Conservation (phyloP, 208 protist genomes). For the Wallacemonas rigidus region DNA sequence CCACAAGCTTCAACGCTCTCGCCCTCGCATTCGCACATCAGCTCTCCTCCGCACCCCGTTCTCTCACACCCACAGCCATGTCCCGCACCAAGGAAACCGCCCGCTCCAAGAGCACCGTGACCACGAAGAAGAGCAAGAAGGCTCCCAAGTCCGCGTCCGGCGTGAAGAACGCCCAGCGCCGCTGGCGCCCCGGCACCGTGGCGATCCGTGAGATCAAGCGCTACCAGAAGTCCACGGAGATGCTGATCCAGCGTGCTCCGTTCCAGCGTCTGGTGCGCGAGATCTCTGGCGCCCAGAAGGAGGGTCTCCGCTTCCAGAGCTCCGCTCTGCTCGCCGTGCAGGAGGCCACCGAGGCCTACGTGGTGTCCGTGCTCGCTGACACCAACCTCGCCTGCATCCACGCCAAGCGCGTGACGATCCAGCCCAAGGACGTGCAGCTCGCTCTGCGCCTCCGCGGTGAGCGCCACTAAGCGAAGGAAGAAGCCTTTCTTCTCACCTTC, state of each 20-base stretch:
- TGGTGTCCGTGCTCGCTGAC: conserved; percentile 93
- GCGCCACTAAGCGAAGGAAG: conserved; percentile 35
- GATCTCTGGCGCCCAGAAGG: conserved; percentile 72
- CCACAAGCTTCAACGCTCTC: no score
- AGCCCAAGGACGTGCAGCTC: conserved; percentile 78
- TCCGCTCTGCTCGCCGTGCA: conserved; percentile 84
- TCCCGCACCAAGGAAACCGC: conserved; percentile 98
- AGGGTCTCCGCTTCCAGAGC: conserved; percentile 88
- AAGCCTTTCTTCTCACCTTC: not conserved
- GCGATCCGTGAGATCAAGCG: conserved; percentile 97
- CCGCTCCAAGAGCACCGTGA: conserved; percentile 96
- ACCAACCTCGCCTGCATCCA: conserved; percentile 91
- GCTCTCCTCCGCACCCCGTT: not conserved
- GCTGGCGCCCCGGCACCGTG: conserved; percentile 97
- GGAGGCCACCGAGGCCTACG: conserved; percentile 92
- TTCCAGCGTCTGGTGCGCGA: conserved; percentile 92
- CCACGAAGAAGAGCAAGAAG: conserved; percentile 97
- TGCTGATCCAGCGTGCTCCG: conserved; percentile 87
- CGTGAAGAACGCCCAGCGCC: conserved; percentile 97
- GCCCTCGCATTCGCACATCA: no score
- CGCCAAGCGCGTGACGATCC: conserved; percentile 85
- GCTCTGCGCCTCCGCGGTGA: conserved; percentile 64
- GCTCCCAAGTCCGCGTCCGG: conserved; percentile 94
- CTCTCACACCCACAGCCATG: conserved; percentile 56
- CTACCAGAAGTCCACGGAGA: conserved; percentile 86